Evolutionary conservation across 768 basidiomycete genomes (phyloP).

Genomic region (Suillus brevipes): DNA sequence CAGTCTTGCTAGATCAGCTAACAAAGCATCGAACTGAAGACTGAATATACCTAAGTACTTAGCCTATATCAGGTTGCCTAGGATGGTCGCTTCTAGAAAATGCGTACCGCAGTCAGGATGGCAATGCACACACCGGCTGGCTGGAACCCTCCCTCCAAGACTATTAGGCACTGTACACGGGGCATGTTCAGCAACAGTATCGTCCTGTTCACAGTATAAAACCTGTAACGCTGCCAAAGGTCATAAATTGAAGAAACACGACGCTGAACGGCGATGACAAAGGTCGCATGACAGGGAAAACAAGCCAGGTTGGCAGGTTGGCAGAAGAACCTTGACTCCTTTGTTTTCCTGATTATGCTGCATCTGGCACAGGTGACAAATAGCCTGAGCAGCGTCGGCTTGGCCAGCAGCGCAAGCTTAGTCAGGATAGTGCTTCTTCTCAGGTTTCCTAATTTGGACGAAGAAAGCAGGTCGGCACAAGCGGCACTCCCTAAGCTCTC

Average conservation of each 20-base stretch:
- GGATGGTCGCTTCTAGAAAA: neutral
- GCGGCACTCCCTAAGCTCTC: constrained; percentile 2
- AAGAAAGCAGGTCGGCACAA: neutral
- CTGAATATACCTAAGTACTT: neutral
- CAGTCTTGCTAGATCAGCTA: neutral
- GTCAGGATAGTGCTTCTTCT: constrained; percentile 4
- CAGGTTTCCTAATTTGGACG: constrained; percentile 5
- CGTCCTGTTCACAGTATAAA: neutral
- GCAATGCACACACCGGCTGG: neutral
- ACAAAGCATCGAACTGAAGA: neutral
- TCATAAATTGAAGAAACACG: neutral
- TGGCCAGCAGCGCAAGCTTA: neutral
- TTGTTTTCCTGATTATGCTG: neutral
- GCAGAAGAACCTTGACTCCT: too few relatives aligned
- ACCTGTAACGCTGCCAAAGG: neutral
- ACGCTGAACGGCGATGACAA: neutral
- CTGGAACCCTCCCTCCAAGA: neutral
- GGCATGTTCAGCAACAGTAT: neutral
- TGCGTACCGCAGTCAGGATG: neutral
- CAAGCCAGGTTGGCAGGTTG: neutral
- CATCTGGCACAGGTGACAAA: neutral
- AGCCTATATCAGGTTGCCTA: neutral
- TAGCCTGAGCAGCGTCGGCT: too few relatives aligned
- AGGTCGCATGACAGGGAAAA: neutral
- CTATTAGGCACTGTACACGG: too few relatives aligned